Base-by-base conservation (phyloP, 306 rosid genomes). In the Malus orientalis region DNA sequence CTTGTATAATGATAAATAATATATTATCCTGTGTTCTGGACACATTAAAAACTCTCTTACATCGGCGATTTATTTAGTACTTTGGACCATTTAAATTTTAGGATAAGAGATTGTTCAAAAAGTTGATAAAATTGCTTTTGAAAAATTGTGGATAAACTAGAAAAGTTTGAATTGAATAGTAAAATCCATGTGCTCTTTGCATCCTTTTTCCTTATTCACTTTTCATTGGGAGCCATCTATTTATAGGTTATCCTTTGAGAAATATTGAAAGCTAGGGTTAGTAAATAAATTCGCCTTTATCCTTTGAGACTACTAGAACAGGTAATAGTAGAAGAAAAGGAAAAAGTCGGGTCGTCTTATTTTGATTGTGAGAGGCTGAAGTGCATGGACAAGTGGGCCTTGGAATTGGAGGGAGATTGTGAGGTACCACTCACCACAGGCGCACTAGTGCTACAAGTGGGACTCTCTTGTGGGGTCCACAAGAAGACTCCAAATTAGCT, bases 61-160 rank as follows among this genome's bases (percentile, higher is more conserved):
- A 57, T 58, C 18, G 6, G 60, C 18, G 8, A 38, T 62, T 1
- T 42, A 9, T 42, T 9, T 42, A 9, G 45, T 42, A 9, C 38
- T 45, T 12, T 54, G 59, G 55, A 62, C 20, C 3, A 68, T 25
- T 1, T 44, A 27, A 68, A 55, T 6, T 59, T 42, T 27, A 11
- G n/a, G 51, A 59, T 45, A 29, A 13, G 14, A 70, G 30, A 20
- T 73, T 38, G 36, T 75, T 79, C 19, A 55, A 49, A 65, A 76
- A 15, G 53, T 20, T n/a, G 29, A 32, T 9, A 53, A 19, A 71
- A 45, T 8, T 38, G 47, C 49, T 78, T 75, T 44, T 63, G 69
- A 58, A 25, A 66, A 20, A 58, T 76, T 73, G n/a, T 80, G 78
- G 84, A 80, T 84, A 77, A 40, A 38, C n/a, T 29, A 33, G 53